phyloP scores from a whole-genome alignment of 345 rosid genomes.

The Populus nigra region DNA sequence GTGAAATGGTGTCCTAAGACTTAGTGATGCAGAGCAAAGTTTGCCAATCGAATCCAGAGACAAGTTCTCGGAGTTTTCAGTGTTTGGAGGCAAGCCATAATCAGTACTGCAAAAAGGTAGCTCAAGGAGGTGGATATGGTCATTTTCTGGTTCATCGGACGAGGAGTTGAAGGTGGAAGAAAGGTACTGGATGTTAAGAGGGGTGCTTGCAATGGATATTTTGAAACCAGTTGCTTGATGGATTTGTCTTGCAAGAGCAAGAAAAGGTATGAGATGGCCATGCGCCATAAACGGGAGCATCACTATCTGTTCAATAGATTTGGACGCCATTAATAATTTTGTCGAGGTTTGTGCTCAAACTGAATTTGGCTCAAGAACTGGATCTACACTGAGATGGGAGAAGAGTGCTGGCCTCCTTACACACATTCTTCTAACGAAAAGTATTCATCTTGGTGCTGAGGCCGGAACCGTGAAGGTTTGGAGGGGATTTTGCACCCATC shows the following conservation, averaged over 20 bases:
- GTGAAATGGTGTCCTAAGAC: constrained; percentile 26
- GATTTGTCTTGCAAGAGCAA: constrained; percentile 40
- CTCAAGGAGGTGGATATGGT: constrained; percentile 25
- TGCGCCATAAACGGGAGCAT: constrained; percentile 52
- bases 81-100: constrained; percentile 41
- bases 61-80: constrained; percentile 43
- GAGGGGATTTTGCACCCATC: too few species aligned
- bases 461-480: too few species aligned
- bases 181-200: constrained; percentile 40
- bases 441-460: neutral
- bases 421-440: too few species aligned
- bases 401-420: neutral
- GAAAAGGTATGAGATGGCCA: constrained; percentile 61
- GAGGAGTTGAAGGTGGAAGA: constrained; percentile 21
- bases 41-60: constrained; percentile 17
- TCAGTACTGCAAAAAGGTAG: constrained; percentile 36
- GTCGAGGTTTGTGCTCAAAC: neutral
- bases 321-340: neutral
- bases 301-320: constrained; percentile 26
- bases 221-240: constrained; percentile 27
- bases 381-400: neutral
- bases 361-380: neutral
- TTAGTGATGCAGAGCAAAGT: constrained; percentile 16
- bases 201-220: constrained; percentile 44
- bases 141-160: neutral